Conservation (phyloP, 2,329 filamentous ascomycete species). For the Cercospora sp. region DNA sequence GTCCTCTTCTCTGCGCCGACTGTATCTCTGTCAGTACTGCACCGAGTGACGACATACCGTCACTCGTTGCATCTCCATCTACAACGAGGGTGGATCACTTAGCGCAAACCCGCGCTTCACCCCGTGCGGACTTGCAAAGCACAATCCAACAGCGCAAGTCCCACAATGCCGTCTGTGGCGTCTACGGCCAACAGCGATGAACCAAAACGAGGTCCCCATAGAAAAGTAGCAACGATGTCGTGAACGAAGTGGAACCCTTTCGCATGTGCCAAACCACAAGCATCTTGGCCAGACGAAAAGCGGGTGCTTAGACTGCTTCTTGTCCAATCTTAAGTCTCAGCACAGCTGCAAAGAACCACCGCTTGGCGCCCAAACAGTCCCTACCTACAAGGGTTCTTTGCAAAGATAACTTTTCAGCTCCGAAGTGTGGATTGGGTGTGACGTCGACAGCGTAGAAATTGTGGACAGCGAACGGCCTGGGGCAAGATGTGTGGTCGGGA, state of each 20-base stretch:
- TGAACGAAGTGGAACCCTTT: constrained; percentile 2
- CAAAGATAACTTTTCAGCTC: constrained; percentile 3
- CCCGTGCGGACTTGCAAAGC: background rate
- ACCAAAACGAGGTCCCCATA: background rate
- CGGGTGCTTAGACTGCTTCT: constrained; percentile 9
- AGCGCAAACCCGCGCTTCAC: background rate
- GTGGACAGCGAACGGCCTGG: background rate
- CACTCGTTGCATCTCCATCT: background rate
- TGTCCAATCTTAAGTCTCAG: constrained; percentile 1
- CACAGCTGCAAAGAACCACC: constrained; percentile 6
- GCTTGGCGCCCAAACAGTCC: constrained; percentile 1
- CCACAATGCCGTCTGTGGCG: background rate
- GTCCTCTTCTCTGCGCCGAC: background rate
- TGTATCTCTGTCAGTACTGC: background rate
- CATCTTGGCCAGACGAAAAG: constrained; percentile 12
- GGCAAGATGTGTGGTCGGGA: background rate
- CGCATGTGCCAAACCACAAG: constrained; percentile 2
- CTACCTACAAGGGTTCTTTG: background rate
- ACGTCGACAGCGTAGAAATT: constrained; percentile 4
- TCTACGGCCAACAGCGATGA: background rate
- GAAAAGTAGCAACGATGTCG: background rate
- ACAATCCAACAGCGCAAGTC: background rate
- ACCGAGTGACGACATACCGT: background rate
- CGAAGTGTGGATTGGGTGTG: constrained; percentile 8
- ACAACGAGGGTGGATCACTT: background rate